Conservation (phyloP, 1,284 basidiomycete species). For the Apiotrichum mycotoxinovorans region DNA sequence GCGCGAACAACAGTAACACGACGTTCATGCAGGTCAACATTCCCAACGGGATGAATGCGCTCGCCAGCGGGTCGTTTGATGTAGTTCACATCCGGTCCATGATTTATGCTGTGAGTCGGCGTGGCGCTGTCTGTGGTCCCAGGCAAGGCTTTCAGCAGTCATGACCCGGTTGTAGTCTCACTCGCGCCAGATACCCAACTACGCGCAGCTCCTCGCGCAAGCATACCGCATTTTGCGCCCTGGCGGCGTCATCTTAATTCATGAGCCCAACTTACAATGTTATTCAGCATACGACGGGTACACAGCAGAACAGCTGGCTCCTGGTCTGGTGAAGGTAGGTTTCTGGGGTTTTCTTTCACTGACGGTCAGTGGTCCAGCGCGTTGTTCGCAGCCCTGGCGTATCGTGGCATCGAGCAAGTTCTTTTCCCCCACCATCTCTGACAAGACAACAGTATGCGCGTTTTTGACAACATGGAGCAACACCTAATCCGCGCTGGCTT, state of each 20-base stretch:
- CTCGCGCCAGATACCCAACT: constrained; percentile 13
- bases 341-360: neutral
- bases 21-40: constrained; percentile 18
- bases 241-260: constrained; percentile 19
- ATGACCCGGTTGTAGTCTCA: too few relatives aligned
- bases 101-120: constrained; percentile 16
- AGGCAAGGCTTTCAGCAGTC: too few relatives aligned
- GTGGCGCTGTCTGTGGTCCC: neutral
- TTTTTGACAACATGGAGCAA: constrained; percentile 14
- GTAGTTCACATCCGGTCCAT: constrained; percentile 23
- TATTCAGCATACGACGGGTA: constrained; percentile 11
- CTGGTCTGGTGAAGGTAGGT: neutral
- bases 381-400: neutral
- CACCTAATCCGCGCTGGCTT: constrained; percentile 16
- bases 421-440: neutral
- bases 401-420: constrained; percentile 20
- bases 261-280: constrained; percentile 16
- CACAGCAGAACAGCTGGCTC: neutral
- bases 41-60: constrained; percentile 9
- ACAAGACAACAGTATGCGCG: constrained; percentile 7
- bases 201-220: constrained; percentile 6
- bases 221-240: constrained; percentile 20
- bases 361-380: neutral
- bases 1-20: constrained; percentile 9
- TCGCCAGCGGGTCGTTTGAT: constrained; percentile 19